Conservation (phyloP, 371 early-diverging fungal species). For the Vairimorpha ceranae region DNA sequence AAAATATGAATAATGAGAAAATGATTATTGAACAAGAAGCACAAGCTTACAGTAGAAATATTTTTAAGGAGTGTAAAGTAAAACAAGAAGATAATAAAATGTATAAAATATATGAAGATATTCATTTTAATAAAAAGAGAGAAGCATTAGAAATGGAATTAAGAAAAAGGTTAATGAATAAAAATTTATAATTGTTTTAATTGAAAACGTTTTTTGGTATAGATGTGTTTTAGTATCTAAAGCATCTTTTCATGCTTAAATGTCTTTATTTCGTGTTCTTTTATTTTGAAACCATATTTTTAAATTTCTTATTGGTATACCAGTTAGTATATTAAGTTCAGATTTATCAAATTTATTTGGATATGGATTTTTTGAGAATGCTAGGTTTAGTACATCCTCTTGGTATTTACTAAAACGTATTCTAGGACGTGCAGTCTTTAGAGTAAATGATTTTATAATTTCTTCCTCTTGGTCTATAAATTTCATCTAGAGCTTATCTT, state of each 20-base stretch:
- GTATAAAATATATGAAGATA: background rate
- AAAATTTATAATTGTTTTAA: no score
- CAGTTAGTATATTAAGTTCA: background rate
- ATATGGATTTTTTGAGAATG: background rate
- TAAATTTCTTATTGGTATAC: constrained; percentile 52
- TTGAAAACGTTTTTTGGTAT: no score
- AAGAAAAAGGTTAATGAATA: background rate
- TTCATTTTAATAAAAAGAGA: constrained; percentile 5
- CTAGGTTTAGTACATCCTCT: background rate
- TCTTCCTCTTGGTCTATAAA: background rate
- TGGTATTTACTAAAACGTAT: background rate
- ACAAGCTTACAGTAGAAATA: constrained; percentile 1
- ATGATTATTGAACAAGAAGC: constrained; percentile 35
- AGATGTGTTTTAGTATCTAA: no score
- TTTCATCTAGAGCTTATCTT: no score
- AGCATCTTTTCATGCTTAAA: no score
- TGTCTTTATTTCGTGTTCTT: constrained; percentile 58
- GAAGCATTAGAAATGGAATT: background rate
- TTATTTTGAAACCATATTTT: constrained; percentile 63
- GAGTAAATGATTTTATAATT: background rate
- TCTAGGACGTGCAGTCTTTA: background rate
- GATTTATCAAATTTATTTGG: background rate
- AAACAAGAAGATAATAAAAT: background rate
- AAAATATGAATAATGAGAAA: constrained; percentile 21
- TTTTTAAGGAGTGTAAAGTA: background rate